A percentile compares a stretch with the other conserved stretches of the same genome.
phyloP scores from a whole-genome alignment of 345 rosid genomes.

The Hibiscus syriacus region DNA sequence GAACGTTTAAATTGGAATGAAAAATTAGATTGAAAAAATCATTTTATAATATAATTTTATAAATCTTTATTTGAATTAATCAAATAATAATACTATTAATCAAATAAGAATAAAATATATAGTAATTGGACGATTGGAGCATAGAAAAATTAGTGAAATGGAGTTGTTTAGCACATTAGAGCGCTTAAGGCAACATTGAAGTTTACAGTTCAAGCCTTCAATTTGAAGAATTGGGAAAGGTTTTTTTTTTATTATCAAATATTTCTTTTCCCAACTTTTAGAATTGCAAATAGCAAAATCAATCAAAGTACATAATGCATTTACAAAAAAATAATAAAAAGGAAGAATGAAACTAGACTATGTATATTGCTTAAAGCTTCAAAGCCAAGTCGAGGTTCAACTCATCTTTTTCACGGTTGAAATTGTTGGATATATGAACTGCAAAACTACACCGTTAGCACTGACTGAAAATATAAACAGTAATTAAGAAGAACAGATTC shows the following conservation, averaged over 20 bases:
- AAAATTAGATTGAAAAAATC: too few relatives aligned
- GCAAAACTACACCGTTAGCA: too few relatives aligned
- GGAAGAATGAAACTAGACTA: not conserved
- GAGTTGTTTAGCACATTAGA: not conserved
- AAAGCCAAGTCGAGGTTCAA: conserved; percentile 84
- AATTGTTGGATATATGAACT: too few relatives aligned
- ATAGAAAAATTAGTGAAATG: too few relatives aligned
- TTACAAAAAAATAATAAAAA: conserved; percentile 6
- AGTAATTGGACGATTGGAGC: too few relatives aligned
- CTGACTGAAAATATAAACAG: too few relatives aligned
- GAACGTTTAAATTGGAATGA: too few relatives aligned
- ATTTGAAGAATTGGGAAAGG: conserved; percentile 8
- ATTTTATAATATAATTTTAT: too few relatives aligned
- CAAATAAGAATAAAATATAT: not conserved
- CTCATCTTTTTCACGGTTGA: conserved; percentile 51
- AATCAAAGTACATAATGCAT: conserved; percentile 19
- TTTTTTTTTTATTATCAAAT: too few relatives aligned
- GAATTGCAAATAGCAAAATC: conserved; percentile 11
- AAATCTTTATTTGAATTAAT: too few relatives aligned
- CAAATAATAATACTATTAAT: too few relatives aligned
- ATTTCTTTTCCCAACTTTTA: conserved; percentile 9
- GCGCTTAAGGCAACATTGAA: not conserved
- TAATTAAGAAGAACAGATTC: too few relatives aligned
- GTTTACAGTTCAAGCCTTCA: conserved; percentile 7
- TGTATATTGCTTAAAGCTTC: conserved; percentile 48